These are phyloP conservation scores for Fraxinus angustifolia DNA, from an alignment of 305 asterid genomes.

Conservation along the genomic window DNA sequence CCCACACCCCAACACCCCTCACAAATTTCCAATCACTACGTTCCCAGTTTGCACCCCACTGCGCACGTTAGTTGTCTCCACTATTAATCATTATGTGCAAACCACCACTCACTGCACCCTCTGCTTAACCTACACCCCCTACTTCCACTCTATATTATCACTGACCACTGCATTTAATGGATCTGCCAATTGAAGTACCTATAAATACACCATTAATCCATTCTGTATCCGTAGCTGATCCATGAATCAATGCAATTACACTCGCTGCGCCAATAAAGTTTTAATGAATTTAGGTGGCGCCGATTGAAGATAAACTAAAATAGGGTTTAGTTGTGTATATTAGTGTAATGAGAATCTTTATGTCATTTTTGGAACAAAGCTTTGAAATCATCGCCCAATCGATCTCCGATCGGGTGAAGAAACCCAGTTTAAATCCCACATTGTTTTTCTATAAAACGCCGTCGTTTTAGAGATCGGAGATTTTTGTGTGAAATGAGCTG, in stretches of 20 bases:
- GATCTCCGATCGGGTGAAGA: slow-evolving; percentile 48
- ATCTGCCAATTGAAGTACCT: slow-evolving; percentile 41
- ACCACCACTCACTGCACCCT: slow-evolving; percentile 25
- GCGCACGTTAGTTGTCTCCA: slow-evolving; percentile 65
- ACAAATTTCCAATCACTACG: slow-evolving; percentile 30
- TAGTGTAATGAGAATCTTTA: slow-evolving; percentile 25
- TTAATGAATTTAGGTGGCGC: neutral
- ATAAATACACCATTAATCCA: slow-evolving; percentile 8
- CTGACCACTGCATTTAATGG: slow-evolving; percentile 51
- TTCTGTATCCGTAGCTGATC: slow-evolving; percentile 26
- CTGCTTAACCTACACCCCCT: slow-evolving; percentile 58
- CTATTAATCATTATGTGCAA: slow-evolving; percentile 45
- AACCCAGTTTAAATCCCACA: neutral
- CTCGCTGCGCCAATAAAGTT: neutral
- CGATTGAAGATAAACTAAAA: neutral
- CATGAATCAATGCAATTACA: slow-evolving; percentile 1
- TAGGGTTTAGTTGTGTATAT: neutral
- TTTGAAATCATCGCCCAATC: slow-evolving; percentile 48
- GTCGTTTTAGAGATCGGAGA: slow-evolving; percentile 44
- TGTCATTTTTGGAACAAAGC: slow-evolving; percentile 34
- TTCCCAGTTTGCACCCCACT: slow-evolving; percentile 28
- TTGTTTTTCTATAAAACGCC: slow-evolving; percentile 14
- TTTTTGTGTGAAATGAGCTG: slow-evolving; percentile 1
- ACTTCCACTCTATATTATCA: neutral
- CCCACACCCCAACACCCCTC: neutral